Percentiles rank a stretch among this genome's conserved stretches.
Conservation (phyloP, 306 rosid species). For the Cicer cuneatum region DNA sequence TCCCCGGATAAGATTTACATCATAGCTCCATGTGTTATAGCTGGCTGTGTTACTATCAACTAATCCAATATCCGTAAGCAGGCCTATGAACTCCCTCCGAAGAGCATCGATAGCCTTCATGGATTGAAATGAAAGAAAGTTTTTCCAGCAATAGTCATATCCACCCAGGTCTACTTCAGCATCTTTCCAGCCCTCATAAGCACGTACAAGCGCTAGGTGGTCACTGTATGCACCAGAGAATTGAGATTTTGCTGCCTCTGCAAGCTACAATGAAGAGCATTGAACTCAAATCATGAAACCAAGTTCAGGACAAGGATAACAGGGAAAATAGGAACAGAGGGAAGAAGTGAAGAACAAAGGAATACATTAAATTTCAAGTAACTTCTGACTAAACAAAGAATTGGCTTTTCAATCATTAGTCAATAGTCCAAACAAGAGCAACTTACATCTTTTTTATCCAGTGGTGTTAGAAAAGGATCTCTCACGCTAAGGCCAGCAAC, state of each 20-base stretch:
- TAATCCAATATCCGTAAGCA: constrained; percentile 78
- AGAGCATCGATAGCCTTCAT: constrained; percentile 97
- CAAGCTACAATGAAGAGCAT: constrained; percentile 68
- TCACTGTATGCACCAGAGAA: constrained; percentile 82
- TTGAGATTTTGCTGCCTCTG: constrained; percentile 90
- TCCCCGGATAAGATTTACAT: constrained; percentile 75
- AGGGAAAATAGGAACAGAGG: neutral
- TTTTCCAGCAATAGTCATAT: constrained; percentile 94
- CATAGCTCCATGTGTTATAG: constrained; percentile 71
- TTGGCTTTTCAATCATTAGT: constrained; percentile 33
- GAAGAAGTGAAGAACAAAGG: constrained; percentile 5
- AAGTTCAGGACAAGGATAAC: constrained; percentile 37
- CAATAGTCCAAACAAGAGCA: constrained; percentile 31
- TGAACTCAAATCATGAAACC: constrained; percentile 44
- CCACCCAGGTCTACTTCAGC: constrained; percentile 82
- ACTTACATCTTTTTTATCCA: constrained; percentile 94
- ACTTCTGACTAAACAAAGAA: neutral
- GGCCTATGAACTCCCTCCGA: constrained; percentile 72
- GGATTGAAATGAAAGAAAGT: constrained; percentile 83
- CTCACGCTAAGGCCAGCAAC: constrained; percentile 96
- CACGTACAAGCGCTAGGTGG: constrained; percentile 89
- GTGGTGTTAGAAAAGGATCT: constrained; percentile 88
- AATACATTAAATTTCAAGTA: constrained; percentile 13
- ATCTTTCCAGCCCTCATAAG: constrained; percentile 85
- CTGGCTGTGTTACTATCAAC: constrained; percentile 65